Base-by-base conservation (phyloP, 2,329 filamentous ascomycete species). In the Simplicillium aogashimaense region DNA sequence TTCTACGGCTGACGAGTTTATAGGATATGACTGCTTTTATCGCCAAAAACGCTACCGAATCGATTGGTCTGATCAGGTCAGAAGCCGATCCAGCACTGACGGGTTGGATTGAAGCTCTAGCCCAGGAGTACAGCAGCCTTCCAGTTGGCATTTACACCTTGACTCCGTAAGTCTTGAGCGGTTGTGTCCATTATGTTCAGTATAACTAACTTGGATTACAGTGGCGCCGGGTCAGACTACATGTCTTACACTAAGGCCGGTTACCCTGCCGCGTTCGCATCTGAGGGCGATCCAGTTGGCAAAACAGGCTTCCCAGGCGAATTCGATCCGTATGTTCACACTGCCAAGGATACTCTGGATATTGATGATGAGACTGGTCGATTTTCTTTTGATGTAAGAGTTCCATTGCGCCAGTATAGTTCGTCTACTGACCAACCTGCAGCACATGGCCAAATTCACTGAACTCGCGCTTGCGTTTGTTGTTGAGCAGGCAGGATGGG, bases 1-100 rank as follows among this genome's bases (percentile, higher is more conserved):
- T 2, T 76, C 70, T 41, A 68, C 92, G 45, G 92, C 86, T 8
- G 69, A 74, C 31, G 16, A 28, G 3, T 9, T 2, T 25, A 29
- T 40, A 60, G 52, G 62, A 65, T 44, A 64, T 64, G 62, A 63
- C 60, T 3, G 62, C 57, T 8, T 65, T 61, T 32, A 36, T 63
- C 16, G 58, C 51, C 1, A 45, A 51, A 11, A 64, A 64, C 37
- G 52, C 59, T 0, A 63, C 58, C 11, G 61, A 65, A 45, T 57
- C 58, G 17, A 62, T 65, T 34, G 60, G 57, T 15, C 54, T 65
- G 41, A 58, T 65, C 46, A 54, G 56, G 46, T 64, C 61, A 1
- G 46, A 59, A 17, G 57, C 60, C 4, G 61, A 65, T 42, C 52
- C 47, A 6, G 46, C 54, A 5, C 45, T 65, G 13, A 64, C 61